Percentiles rank a stretch among this genome's conserved stretches.
phyloP scores from a whole-genome alignment of 768 basidiomycete species.

The Kwoniella mangroviensis region DNA sequence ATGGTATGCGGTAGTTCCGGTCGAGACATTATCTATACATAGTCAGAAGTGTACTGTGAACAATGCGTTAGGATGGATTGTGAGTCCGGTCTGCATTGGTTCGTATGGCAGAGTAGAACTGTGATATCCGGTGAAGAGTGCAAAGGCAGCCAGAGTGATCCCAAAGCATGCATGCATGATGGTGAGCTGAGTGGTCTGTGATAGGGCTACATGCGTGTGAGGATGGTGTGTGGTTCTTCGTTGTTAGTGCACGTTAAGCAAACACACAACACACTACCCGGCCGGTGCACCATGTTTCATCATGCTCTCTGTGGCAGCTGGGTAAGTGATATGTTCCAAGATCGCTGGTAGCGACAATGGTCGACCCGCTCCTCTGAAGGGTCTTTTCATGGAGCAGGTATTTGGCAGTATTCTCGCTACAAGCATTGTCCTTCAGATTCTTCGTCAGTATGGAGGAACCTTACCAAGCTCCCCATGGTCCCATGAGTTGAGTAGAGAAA shows the following conservation, averaged over 20 bases:
- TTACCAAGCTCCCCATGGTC: too few species aligned
- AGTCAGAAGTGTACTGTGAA: background rate
- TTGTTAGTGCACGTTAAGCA: background rate
- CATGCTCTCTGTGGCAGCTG: background rate
- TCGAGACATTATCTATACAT: background rate
- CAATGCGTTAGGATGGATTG: background rate
- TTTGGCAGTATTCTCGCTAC: too few species aligned
- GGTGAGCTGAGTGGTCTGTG: background rate
- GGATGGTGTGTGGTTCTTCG: too few species aligned
- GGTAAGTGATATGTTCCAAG: too few species aligned
- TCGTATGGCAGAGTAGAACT: background rate
- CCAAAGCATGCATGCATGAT: background rate
- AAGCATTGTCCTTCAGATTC: too few species aligned
- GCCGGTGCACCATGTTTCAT: background rate
- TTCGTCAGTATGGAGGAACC: too few species aligned
- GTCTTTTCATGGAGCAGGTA: too few species aligned
- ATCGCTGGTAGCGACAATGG: too few species aligned
- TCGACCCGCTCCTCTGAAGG: too few species aligned
- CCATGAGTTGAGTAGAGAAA: too few species aligned
- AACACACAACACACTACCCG: background rate
- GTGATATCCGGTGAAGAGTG: too few species aligned
- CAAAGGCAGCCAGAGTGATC: too few species aligned
- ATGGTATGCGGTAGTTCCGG: conserved; percentile 3
- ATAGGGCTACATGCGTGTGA: background rate
- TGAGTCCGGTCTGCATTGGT: background rate